A percentile compares a stretch with the other conserved stretches of the same genome.
Conservation (phyloP, 192 early-diverging fungal species). For the Diversispora eburnea region DNA sequence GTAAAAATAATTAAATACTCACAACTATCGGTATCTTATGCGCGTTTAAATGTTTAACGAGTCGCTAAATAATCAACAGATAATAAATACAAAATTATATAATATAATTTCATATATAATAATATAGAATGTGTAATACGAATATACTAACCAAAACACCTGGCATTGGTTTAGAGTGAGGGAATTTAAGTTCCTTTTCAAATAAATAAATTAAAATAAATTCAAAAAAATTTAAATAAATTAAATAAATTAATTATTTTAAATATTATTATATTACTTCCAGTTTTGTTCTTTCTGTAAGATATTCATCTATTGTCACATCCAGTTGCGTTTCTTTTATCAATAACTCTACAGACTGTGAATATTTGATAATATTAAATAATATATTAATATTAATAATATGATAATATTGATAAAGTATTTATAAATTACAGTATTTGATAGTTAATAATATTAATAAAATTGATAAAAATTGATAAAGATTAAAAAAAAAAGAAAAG, state of each 20-base stretch:
- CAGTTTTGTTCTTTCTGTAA: constrained; percentile 52
- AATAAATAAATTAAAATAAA: constrained; percentile 2
- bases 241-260: neutral
- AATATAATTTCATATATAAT: neutral
- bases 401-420: no score
- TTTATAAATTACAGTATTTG: no score
- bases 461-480: neutral
- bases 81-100: neutral
- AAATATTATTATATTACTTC: constrained; percentile 38
- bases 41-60: constrained; percentile 12
- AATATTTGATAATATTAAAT: no score
- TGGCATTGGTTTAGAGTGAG: constrained; percentile 13
- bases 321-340: constrained; percentile 64
- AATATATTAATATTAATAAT: no score
- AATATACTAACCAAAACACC: constrained; percentile 10
- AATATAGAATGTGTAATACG: neutral
- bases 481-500: neutral
- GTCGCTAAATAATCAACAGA: constrained; percentile 7
- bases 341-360: constrained; percentile 57
- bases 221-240: constrained; percentile 9
- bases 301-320: constrained; percentile 79
- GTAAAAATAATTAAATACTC: neutral
- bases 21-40: constrained; percentile 19
- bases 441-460: neutral
- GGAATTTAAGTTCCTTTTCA: neutral